phyloP scores from a whole-genome alignment of 805 yeast genomes.

The Torulaspora gathmanii region DNA sequence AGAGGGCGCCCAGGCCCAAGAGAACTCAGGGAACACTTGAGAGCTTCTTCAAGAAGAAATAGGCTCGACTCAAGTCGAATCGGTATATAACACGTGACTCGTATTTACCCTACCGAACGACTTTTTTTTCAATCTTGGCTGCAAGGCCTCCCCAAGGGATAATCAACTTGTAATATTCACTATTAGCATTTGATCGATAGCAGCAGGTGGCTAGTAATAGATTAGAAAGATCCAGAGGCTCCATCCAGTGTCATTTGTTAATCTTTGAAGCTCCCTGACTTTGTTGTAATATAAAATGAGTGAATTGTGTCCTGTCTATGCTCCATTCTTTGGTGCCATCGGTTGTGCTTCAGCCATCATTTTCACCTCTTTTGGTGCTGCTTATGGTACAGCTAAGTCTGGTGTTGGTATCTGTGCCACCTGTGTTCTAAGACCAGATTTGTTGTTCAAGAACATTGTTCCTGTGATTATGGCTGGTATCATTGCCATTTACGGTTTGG shows the following conservation, averaged over 20 bases:
- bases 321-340: constrained; percentile 97
- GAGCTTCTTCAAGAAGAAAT: constrained; percentile 29
- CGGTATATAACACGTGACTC: constrained; percentile 6
- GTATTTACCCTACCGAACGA: constrained; percentile 9
- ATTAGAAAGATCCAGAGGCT: background rate
- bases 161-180: background rate
- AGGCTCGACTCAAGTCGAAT: background rate
- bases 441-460: constrained; percentile 85
- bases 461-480: constrained; percentile 99
- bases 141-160: constrained; percentile 15
- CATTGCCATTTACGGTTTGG: constrained; percentile 96
- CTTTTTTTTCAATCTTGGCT: constrained; percentile 11
- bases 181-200: background rate
- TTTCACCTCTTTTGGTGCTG: constrained; percentile 98
- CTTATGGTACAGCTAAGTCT: constrained; percentile 98
- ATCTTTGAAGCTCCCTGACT: constrained; percentile 1
- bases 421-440: constrained; percentile 94
- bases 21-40: constrained; percentile 33
- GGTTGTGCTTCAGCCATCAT: constrained; percentile 99
- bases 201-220: background rate
- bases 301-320: constrained; percentile 41
- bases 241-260: background rate
- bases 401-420: constrained; percentile 99
- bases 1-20: constrained; percentile 16
- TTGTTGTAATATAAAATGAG: constrained; percentile 21